Evolutionary conservation across 1,284 basidiomycete genomes (phyloP), one percentile per base, ranked within the genome.

Genomic region (Trichosporon sp.): DNA sequence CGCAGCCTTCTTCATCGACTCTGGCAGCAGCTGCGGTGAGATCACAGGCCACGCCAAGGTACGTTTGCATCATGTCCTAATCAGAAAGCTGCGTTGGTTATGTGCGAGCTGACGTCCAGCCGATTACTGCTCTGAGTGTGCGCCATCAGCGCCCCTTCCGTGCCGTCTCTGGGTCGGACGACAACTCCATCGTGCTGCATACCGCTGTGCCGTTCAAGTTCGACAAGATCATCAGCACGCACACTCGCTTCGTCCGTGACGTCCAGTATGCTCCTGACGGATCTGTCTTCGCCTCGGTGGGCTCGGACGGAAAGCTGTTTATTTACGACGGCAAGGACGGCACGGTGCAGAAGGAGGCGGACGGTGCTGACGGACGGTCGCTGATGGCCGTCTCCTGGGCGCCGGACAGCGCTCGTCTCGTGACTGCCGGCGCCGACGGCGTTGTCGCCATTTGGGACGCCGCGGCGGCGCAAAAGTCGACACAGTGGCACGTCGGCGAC

Each of bases 171-270:
- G 90, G 88, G 4, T 87, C 88, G 7, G 96, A 98, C 74, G 93
- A 97, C 74, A 84, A 84, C 36, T 82, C 85, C 27, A 89, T 98
- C 68, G 85, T 91, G 44, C 90, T 97, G 75, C 89, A 77, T 58
- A 70, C 75, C 84, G 92, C 90, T 13, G 87, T 87, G 0, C 94
- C 94, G 0, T 96, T 88, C 84, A 95, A 95, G 79, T 95, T 88
- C 71, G 87, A 89, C 76, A 94, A 90, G 84, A 87, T 87, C n/a
- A 89, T 95, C 78, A 88, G 87, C 74, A 90, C 89, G 0, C 96
- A 99, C 78, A 89, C 89, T 3, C 91, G 91, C 75, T 99, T 97
- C 76, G 92, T 99, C 4, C 93, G 97, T 78, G 92, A 97, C 65
- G 87, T 98, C 23, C 86, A 87, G 62, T 97, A 88, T 75, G 85